Evolutionary conservation across 805 yeast genomes (phyloP).

Genomic region (Saccharomycopsis sp.): DNA sequence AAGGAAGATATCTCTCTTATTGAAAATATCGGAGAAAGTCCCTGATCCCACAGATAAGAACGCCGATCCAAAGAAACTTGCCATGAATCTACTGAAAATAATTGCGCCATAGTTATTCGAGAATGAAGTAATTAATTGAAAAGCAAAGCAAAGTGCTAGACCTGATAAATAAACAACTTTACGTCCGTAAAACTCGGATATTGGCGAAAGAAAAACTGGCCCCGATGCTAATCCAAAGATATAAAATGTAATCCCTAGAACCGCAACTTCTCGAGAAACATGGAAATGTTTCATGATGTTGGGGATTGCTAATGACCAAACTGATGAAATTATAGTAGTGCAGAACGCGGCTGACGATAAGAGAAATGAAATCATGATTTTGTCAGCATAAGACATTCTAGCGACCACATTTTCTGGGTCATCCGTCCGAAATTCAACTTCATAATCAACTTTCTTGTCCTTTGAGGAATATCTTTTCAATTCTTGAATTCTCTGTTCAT

Average conservation of each 20-base stretch:
- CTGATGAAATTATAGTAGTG: constrained; percentile 63
- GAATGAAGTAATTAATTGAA: constrained; percentile 17
- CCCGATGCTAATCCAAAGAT: constrained; percentile 65
- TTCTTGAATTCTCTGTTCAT: neutral
- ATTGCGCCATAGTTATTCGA: constrained; percentile 16
- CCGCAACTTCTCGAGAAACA: constrained; percentile 39
- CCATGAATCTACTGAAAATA: constrained; percentile 15
- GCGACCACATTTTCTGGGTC: constrained; percentile 30
- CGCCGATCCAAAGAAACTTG: constrained; percentile 18
- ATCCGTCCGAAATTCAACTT: constrained; percentile 26
- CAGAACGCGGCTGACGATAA: constrained; percentile 51
- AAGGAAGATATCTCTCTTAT: constrained; percentile 42
- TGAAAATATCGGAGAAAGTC: constrained; percentile 46
- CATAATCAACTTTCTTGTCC: constrained; percentile 20
- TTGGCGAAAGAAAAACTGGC: constrained; percentile 59
- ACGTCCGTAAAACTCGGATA: constrained; percentile 63
- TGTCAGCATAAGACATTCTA: constrained; percentile 37
- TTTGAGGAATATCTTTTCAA: neutral
- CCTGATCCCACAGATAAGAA: constrained; percentile 18
- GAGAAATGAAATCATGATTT: constrained; percentile 49
- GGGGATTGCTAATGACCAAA: constrained; percentile 55
- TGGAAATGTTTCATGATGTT: constrained; percentile 40
- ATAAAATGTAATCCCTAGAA: constrained; percentile 50
- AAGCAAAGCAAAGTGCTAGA: constrained; percentile 22
- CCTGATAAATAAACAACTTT: constrained; percentile 33